Evolutionary conservation across 164 flowering plant species (phyloP), one percentile per base, ranked within the genome.

Genomic region (Magnolia changhungtana): DNA sequence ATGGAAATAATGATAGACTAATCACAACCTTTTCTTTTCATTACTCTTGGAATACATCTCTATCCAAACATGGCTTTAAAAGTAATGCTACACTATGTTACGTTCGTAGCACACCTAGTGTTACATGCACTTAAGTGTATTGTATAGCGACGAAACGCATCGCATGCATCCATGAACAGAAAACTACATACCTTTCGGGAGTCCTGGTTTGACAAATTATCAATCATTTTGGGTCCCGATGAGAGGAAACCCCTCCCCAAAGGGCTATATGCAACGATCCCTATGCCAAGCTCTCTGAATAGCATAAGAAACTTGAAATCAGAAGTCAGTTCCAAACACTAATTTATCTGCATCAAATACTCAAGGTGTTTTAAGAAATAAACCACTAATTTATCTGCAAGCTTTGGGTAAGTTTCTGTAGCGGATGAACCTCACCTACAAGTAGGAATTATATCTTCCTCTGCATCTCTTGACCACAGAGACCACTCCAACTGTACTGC

Each of bases 181-280:
- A 16, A 4, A 1, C 4, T 4, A 16, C 23, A 49, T 45, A 87
- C 92, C 92, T 86, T 81, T 63, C 93, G 77, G 64, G 18, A 65
- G 75, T 90, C 94, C 13, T 66, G 74, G 3, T 82, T 58, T 5
- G 80, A 2, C 1, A 87, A 50, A 59, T 29, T 78, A 51, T 88
- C 90, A 23, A 85, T 73, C 29, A 88, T 1, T 77, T 83, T 85
- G 8, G 87, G 78, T 11, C 90, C 92, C 8, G 77, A 79, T 1
- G 91, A 83, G 29, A 90, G 61, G 80, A 90, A 90, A 2, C 93
- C 92, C 16, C 84, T 76, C 29, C 90, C 91, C 3, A 90, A 75
- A 66, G 89, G 93, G 69, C 89, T 83, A 71, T 86, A 90, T 20
- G 91, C 79, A 75, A 90, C 91, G 72, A 90, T 88, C 1, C 90